A percentile compares a stretch with the other conserved stretches of the same genome.
Evolutionary conservation across 768 basidiomycete species (phyloP).

Genomic region (Suillus spraguei): DNA sequence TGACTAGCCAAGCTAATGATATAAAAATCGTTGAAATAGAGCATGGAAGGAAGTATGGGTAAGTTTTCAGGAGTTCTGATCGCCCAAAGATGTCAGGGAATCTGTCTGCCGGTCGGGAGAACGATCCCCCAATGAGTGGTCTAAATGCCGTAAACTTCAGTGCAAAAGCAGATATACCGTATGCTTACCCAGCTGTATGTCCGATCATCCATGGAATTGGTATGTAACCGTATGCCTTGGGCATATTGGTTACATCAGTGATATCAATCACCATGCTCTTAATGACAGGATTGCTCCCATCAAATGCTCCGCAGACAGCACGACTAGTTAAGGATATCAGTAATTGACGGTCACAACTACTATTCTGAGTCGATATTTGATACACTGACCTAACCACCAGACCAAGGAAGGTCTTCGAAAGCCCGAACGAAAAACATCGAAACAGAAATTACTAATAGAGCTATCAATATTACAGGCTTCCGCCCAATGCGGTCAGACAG

Average conservation of each 20-base stretch:
- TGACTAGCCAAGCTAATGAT: not conserved
- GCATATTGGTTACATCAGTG: conserved; percentile 34
- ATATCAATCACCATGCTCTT: conserved; percentile 50
- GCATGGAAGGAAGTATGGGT: conserved; percentile 77
- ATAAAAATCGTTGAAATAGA: conserved; percentile 45
- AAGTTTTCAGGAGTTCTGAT: conserved; percentile 56
- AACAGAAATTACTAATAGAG: conserved; percentile 43
- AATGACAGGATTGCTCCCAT: conserved; percentile 55
- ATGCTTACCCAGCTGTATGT: conserved; percentile 41
- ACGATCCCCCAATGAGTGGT: conserved; percentile 65
- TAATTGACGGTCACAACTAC: not conserved
- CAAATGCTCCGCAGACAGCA: conserved; percentile 46
- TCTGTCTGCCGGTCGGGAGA: conserved; percentile 65
- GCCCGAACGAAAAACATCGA: conserved; percentile 52
- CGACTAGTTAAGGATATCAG: conserved; percentile 32
- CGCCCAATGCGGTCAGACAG: conserved; percentile 51
- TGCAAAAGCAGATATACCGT: conserved; percentile 13
- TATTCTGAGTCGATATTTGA: not conserved
- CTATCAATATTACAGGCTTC: conserved; percentile 47
- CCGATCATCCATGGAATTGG: conserved; percentile 51
- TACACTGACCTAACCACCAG: conserved; percentile 41
- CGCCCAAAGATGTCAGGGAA: conserved; percentile 64
- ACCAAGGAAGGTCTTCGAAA: conserved; percentile 47
- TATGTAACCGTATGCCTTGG: conserved; percentile 55
- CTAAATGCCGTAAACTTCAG: conserved; percentile 33